These are phyloP conservation scores for Linnemannia hyalina DNA, from an alignment of 192 early-diverging fungal species.

Conservation along the genomic window DNA sequence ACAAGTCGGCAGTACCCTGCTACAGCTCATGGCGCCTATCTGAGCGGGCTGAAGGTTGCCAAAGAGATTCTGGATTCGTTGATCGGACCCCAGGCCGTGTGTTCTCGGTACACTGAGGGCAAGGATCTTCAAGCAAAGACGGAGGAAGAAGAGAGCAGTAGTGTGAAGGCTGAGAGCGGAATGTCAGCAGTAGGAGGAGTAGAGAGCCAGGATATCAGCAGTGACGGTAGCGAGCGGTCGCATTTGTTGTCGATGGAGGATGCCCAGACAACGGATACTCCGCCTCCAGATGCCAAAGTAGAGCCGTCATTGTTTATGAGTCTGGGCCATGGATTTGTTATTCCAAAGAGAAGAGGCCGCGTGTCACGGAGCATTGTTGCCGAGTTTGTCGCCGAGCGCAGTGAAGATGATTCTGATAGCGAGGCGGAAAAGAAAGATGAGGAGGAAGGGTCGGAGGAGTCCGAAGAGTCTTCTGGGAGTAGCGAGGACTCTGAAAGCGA, in stretches of 20 bases:
- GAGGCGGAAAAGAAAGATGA: not conserved
- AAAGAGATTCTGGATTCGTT: conserved; percentile 46
- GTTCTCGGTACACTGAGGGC: not conserved
- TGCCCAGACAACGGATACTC: conserved; percentile 12
- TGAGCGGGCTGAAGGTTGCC: conserved; percentile 40
- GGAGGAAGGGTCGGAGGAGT: too few species aligned
- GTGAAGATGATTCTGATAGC: conserved; percentile 10
- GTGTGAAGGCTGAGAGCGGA: not conserved
- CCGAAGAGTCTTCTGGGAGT: too few species aligned
- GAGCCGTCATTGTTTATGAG: not conserved
- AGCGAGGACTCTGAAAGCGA: too few species aligned
- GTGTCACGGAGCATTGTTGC: conserved; percentile 31
- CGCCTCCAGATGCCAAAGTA: conserved; percentile 5
- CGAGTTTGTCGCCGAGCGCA: conserved; percentile 33
- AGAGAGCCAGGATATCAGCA: not conserved
- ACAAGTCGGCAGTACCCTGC: conserved; percentile 49
- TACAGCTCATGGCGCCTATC: conserved; percentile 49
- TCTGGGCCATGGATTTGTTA: conserved; percentile 41
- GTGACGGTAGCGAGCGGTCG: conserved; percentile 5
- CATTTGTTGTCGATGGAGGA: conserved; percentile 27
- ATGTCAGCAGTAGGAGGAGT: not conserved
- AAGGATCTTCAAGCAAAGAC: not conserved
- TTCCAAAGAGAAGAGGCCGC: conserved; percentile 29
- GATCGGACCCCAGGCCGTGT: conserved; percentile 33
- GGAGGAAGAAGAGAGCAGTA: not conserved